A percentile compares a stretch with the other conserved stretches of the same genome.
phyloP scores from a whole-genome alignment of 2,329 filamentous ascomycete species.

The Orbilia oligospora region DNA sequence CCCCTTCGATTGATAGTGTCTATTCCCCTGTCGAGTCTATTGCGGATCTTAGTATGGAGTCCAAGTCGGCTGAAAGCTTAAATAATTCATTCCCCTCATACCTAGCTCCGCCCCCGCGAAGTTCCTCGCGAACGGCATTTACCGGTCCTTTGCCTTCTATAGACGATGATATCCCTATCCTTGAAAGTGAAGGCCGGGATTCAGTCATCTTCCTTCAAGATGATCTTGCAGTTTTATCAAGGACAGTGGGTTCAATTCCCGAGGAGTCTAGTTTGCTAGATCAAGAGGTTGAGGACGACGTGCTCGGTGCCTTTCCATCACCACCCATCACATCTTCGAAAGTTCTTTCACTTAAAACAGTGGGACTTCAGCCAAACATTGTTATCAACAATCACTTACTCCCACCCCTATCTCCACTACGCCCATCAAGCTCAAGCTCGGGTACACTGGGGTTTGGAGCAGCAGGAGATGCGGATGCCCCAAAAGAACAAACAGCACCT shows the following conservation, averaged over 20 bases:
- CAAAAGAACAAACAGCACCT: background rate
- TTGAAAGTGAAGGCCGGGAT: constrained; percentile 56
- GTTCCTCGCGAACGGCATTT: constrained; percentile 52
- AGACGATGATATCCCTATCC: constrained; percentile 46
- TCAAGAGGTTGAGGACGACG: constrained; percentile 46
- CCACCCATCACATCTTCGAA: constrained; percentile 34
- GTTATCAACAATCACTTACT: constrained; percentile 49
- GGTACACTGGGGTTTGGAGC: constrained; percentile 46
- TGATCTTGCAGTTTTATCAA: constrained; percentile 17
- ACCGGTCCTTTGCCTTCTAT: constrained; percentile 14
- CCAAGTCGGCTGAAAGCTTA: constrained; percentile 53
- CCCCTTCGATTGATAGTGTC: constrained; percentile 49
- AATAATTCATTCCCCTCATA: constrained; percentile 47
- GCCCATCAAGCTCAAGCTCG: constrained; percentile 55
- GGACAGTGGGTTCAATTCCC: constrained; percentile 32
- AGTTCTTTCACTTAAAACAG: background rate
- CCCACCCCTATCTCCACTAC: constrained; percentile 46
- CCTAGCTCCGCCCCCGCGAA: constrained; percentile 51
- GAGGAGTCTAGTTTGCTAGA: constrained; percentile 41
- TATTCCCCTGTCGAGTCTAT: constrained; percentile 59
- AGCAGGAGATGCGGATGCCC: background rate
- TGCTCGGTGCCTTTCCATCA: constrained; percentile 43
- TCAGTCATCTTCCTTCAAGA: constrained; percentile 51
- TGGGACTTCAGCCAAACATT: constrained; percentile 20
- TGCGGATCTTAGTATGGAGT: constrained; percentile 46